These are phyloP conservation scores for Mediolabrus comicus DNA, from an alignment of 108 stramenopile genomes.

Conservation along the genomic window DNA sequence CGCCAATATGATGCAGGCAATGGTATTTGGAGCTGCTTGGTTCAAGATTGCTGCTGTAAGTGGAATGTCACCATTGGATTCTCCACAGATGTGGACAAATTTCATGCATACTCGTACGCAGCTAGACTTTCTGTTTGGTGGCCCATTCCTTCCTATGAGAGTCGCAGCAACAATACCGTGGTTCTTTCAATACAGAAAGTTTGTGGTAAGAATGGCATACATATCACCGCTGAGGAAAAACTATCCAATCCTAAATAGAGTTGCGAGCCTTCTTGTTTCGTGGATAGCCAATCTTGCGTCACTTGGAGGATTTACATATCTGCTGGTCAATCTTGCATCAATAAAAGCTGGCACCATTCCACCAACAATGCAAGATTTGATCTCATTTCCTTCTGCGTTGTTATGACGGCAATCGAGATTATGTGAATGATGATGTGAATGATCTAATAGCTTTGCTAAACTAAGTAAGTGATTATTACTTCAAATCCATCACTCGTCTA, in stretches of 20 bases:
- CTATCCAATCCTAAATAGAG: conserved; percentile 44
- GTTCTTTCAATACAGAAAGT: conserved; percentile 44
- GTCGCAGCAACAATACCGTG: conserved; percentile 41
- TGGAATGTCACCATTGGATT: conserved; percentile 23
- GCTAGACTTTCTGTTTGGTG: conserved; percentile 45
- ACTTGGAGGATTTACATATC: conserved; percentile 19
- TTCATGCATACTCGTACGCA: conserved; percentile 22
- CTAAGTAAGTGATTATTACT: too few relatives aligned
- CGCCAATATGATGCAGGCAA: conserved; percentile 39
- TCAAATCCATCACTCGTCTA: background rate
- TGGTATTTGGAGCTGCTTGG: conserved; percentile 45
- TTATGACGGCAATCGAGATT: too few relatives aligned
- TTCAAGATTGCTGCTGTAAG: conserved; percentile 18
- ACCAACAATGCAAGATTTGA: background rate
- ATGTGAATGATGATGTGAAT: background rate
- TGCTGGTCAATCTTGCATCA: conserved; percentile 16
- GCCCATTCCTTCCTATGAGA: conserved; percentile 41
- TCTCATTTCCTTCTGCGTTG: background rate
- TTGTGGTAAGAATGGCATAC: conserved; percentile 22
- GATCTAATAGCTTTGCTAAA: too few relatives aligned
- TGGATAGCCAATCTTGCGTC: conserved; percentile 32
- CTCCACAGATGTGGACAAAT: conserved; percentile 14
- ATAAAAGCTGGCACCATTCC: conserved; percentile 16
- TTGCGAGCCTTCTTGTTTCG: conserved; percentile 11
- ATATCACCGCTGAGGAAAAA: conserved; percentile 29